phyloP scores from a whole-genome alignment of 208 protist genomes.

The Leishmania martiniquensis region DNA sequence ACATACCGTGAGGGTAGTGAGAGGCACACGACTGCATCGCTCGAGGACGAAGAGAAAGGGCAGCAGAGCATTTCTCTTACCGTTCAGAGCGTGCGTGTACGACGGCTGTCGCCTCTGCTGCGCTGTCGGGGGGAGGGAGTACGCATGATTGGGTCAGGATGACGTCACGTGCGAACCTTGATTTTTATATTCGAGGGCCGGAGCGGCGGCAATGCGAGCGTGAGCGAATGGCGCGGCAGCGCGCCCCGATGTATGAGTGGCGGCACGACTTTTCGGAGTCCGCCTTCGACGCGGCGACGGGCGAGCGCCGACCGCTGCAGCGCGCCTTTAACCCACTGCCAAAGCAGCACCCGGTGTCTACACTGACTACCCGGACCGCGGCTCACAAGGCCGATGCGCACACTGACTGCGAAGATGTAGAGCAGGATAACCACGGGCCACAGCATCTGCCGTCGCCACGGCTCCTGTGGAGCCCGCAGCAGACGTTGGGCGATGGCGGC shows the following conservation, averaged over 20 bases:
- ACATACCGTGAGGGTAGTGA: no score
- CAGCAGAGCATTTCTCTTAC: background rate
- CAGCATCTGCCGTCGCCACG: background rate
- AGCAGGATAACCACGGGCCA: background rate
- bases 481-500: background rate
- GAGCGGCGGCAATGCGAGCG: conserved; percentile 24
- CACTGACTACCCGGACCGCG: no score
- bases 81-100: background rate
- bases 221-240: conserved; percentile 34
- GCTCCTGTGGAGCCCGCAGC: background rate
- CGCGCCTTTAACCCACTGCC: conserved; percentile 18
- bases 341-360: conserved; percentile 13
- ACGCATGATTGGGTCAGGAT: conserved; percentile 9
- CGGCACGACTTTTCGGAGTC: conserved; percentile 27
- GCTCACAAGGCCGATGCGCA: background rate
- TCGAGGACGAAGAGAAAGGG: background rate
- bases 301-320: conserved; percentile 8
- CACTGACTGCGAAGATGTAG: background rate
- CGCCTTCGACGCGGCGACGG: conserved; percentile 28
- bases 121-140: no score
- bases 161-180: conserved; percentile 26
- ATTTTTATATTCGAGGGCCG: conserved; percentile 43
- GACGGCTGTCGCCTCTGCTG: no score
- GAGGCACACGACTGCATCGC: no score
- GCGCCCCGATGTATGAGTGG: conserved; percentile 55